These are phyloP conservation scores for Tephrocybe rancida DNA, from an alignment of 768 basidiomycete species.

Conservation along the genomic window DNA sequence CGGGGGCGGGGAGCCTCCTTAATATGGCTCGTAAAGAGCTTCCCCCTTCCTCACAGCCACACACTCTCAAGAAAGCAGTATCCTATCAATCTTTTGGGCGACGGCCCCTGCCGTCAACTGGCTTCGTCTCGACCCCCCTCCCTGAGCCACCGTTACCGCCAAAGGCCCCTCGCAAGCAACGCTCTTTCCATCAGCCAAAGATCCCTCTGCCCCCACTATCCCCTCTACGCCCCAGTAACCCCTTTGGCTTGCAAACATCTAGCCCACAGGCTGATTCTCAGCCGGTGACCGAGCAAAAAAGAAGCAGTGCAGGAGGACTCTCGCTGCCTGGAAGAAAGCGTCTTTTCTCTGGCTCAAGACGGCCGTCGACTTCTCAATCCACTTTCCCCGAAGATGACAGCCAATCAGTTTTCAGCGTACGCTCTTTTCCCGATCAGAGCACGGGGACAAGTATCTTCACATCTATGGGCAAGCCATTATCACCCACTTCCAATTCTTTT, in stretches of 20 bases:
- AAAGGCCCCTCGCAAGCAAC: constrained; percentile 52
- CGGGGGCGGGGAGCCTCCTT: neutral
- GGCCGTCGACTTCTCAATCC: constrained; percentile 53
- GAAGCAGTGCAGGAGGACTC: constrained; percentile 30
- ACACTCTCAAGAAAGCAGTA: constrained; percentile 51
- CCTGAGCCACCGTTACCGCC: constrained; percentile 30
- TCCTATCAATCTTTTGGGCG: constrained; percentile 59
- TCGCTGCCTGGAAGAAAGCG: constrained; percentile 46
- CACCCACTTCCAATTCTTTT: constrained; percentile 31
- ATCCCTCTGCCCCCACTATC: constrained; percentile 55
- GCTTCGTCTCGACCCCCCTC: constrained; percentile 27
- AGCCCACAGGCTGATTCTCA: constrained; percentile 20
- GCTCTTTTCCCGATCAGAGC: constrained; percentile 42
- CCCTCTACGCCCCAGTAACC: constrained; percentile 34
- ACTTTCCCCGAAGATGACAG: constrained; percentile 51
- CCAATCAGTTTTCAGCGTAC: constrained; percentile 56
- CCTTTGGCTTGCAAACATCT: constrained; percentile 27
- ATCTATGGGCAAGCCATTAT: constrained; percentile 24
- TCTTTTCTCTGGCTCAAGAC: constrained; percentile 64
- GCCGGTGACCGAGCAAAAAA: constrained; percentile 22
- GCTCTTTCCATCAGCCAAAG: constrained; percentile 63
- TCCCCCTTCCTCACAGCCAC: constrained; percentile 25
- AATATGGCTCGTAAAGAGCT: constrained; percentile 6
- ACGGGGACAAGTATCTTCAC: constrained; percentile 21
- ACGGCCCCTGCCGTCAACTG: constrained; percentile 27